Evolutionary conservation across 441 rosid genomes (phyloP), one percentile per base, ranked within the genome.

Genomic region (Adansonia gregorii): DNA sequence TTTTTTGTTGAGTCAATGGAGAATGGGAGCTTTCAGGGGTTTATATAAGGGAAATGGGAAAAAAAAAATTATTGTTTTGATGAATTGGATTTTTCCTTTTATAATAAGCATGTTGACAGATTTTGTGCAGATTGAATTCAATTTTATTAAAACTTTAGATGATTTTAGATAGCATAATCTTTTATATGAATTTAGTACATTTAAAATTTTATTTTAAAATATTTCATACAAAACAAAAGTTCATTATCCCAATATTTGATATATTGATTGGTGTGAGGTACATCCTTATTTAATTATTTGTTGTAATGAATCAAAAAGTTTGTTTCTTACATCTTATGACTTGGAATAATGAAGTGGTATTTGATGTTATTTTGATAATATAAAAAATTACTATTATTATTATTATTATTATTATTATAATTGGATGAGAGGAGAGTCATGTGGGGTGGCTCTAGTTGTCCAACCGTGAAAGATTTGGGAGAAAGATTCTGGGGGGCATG

Each of bases 401-500:
- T 59, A 59, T 6, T 46, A 48, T 48, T 8, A 55, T 17, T n/a
- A 54, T 55, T 19, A 55, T 55, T n/a, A 58, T 27, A 7, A 58
- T 55, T 55, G 19, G 64, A 27, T 1, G 35, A 27, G 64, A 24
- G 22, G 64, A 3, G 7, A 61, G n/a, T 41, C 72, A 64, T 78
- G 81, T 77, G 81, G 31, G 75, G 22, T 76, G 43, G 56, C 35
- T 61, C 73, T 79, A 61, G 14, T 35, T 80, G 76, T 81, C 74
- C 76, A 82, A 85, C 87, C 82, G 86, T 83, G 88, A 86, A 86
- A 93, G 93, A 93, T 91, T 87, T 87, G 86, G 85, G 88, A 2
- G 79, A 85, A 82, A 92, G 94, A 90, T 93, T 91, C 91, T 87
- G 85, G 58, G 79, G 88, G 88, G 35, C 88, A 90, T 84, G 78